Evolutionary conservation across 495 filamentous ascomycete genomes (phyloP), one percentile per base, ranked within the genome.

Genomic region (Aspergillus haitiensis): DNA sequence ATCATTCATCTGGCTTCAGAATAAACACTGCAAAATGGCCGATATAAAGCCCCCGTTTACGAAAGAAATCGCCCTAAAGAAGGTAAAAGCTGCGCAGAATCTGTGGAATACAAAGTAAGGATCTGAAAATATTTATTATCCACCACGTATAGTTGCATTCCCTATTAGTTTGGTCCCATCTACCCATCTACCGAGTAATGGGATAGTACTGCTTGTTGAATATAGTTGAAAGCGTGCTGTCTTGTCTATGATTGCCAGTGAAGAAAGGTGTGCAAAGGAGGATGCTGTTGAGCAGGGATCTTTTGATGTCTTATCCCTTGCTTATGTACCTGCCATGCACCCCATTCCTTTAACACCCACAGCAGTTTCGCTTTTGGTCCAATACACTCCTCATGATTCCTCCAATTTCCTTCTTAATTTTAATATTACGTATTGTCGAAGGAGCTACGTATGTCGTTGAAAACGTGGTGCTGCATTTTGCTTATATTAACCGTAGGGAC

Each of bases 51-150:
- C 93, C n/a, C 92, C 91, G 2, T 95, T 95, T 74, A 94, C 88
- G 5, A 72, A 73, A 31, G 85, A 89, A 63, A 89, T 86, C 0
- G 92, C 91, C 5, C 75, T 74, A 27, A 73, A 81, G 56, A 96
- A 96, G 70, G 92, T 96, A 59, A 96, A 97, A 73, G 85, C 85
- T 6, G 91, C 88, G 0, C 93, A 97, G 73, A 78, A 87, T 59
- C 79, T 90, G 15, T 96, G 92, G 92, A 96, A 96, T 67, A 91
- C 88, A 3, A 83, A 79, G 86, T 91, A 70, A 68, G 72, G 62
- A 37, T 34, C 42, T 10, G 32, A 3, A 50, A 42, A 27, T 21
- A 56, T 55, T 15, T 42, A 34, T 52, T 37, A 51, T 56, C 34
- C 33, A 7, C 13, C 36, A 37, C 45, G 15, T 55, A 13, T 44